A percentile compares a stretch with the other conserved stretches of the same genome.
Conservation (phyloP, 108 stramenopile species). For the Chaetoceros tenuissimus region DNA sequence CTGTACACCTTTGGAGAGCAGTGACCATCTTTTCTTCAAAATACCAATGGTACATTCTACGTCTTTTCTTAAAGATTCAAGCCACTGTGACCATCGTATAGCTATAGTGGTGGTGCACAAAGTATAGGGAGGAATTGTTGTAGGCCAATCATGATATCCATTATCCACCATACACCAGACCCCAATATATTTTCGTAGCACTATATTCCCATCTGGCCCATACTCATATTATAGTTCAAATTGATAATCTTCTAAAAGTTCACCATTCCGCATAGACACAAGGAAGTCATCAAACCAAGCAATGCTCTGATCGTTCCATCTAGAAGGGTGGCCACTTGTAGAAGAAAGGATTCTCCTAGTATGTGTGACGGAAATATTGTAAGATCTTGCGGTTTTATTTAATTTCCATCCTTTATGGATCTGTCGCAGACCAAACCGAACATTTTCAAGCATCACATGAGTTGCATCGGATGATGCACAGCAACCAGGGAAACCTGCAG, state of each 20-base stretch:
- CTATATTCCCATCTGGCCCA: background rate
- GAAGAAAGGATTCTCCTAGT: slow-evolving; percentile 5
- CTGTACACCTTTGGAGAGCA: slow-evolving; percentile 15
- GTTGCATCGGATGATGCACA: slow-evolving; percentile 15
- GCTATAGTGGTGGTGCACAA: background rate
- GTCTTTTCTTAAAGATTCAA: slow-evolving; percentile 39
- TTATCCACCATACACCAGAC: slow-evolving; percentile 30
- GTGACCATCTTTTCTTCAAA: slow-evolving; percentile 16
- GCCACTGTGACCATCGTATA: slow-evolving; percentile 8
- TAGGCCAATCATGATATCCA: slow-evolving; percentile 29
- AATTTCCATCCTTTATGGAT: slow-evolving; percentile 13
- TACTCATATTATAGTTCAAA: background rate
- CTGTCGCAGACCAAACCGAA: background rate
- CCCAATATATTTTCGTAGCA: slow-evolving; percentile 4
- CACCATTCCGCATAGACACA: background rate
- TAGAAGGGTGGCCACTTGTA: slow-evolving; percentile 6
- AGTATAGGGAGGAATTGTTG: slow-evolving; percentile 16
- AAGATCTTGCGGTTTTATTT: slow-evolving; percentile 12
- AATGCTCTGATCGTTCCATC: slow-evolving; percentile 10
- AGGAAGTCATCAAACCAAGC: slow-evolving; percentile 6
- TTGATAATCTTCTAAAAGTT: background rate
- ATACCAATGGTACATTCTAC: slow-evolving; percentile 43
- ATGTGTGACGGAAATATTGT: slow-evolving; percentile 13
- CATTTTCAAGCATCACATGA: slow-evolving; percentile 4
- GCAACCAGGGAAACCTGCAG: slow-evolving; percentile 16